Evolutionary conservation across 176 grass and related monocot species (phyloP).

Genomic region (Phragmites australis): DNA sequence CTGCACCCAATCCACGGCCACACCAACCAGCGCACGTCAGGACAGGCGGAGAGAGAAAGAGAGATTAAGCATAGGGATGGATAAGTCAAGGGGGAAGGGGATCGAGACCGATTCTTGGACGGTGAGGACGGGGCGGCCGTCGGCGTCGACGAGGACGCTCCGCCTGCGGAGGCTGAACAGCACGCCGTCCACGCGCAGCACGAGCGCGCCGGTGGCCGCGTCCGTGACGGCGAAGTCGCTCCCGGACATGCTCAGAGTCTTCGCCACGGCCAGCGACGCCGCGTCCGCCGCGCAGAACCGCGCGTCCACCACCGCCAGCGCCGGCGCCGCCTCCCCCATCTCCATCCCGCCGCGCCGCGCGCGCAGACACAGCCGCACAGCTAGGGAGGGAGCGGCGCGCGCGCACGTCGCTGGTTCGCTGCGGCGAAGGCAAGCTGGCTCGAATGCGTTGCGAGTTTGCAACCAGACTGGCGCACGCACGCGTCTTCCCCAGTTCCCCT

Average conservation of each 20-base stretch:
- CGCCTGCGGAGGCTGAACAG: constrained; percentile 20
- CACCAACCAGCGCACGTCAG: neutral
- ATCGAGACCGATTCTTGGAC: constrained; percentile 31
- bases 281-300: constrained; percentile 18
- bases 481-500: neutral
- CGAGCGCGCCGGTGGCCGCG: neutral
- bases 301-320: constrained; percentile 36
- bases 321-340: constrained; percentile 18
- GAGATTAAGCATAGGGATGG: too few species aligned
- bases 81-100: neutral
- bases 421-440: neutral
- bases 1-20: too few species aligned
- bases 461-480: neutral
- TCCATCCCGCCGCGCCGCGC: neutral
- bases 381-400: neutral
- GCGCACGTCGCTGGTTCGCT: neutral
- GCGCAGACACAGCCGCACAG: neutral
- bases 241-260: constrained; percentile 21
- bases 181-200: constrained; percentile 25
- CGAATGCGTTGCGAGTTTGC: neutral
- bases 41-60: too few species aligned
- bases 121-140: constrained; percentile 21
- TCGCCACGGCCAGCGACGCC: constrained; percentile 9
- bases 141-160: constrained; percentile 28
- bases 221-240: constrained; percentile 14